phyloP scores from a whole-genome alignment of 148 eudicot genomes.

The Suaeda aralocaspica region DNA sequence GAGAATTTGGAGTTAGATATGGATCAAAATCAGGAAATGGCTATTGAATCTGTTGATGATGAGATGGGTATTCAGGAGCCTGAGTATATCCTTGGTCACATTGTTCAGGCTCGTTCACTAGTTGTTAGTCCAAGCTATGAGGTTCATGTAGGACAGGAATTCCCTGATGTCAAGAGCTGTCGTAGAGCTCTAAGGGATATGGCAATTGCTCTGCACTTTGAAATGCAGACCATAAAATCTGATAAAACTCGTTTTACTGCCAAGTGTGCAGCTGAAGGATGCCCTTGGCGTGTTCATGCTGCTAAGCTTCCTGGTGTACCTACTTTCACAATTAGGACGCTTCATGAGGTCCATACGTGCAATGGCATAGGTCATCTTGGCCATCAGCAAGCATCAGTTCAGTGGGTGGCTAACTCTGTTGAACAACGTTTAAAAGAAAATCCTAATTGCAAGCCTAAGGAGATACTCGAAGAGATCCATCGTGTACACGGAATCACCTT shows the following conservation, averaged over 20 bases:
- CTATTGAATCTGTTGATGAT: slow-evolving; percentile 28
- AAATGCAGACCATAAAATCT: slow-evolving; percentile 54
- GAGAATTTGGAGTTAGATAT: slow-evolving; percentile 39
- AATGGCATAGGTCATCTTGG: slow-evolving; percentile 52
- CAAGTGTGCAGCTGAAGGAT: slow-evolving; percentile 49
- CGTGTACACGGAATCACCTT: slow-evolving; percentile 55
- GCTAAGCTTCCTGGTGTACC: slow-evolving; percentile 54
- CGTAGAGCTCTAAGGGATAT: slow-evolving; percentile 54
- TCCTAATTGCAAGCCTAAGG: slow-evolving; percentile 58
- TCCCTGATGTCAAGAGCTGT: slow-evolving; percentile 51
- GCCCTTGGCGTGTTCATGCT: slow-evolving; percentile 64
- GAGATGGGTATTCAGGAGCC: slow-evolving; percentile 31
- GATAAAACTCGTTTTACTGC: slow-evolving; percentile 63
- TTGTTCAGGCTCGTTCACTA: slow-evolving; percentile 44
- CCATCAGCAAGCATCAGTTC: slow-evolving; percentile 64
- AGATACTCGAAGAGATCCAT: slow-evolving; percentile 61
- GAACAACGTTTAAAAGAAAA: slow-evolving; percentile 50
- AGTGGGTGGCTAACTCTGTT: slow-evolving; percentile 56
- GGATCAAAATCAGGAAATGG: slow-evolving; percentile 39
- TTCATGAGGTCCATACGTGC: slow-evolving; percentile 44
- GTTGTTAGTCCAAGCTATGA: slow-evolving; percentile 36
- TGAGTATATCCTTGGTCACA: slow-evolving; percentile 25
- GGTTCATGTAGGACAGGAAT: slow-evolving; percentile 55
- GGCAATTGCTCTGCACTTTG: slow-evolving; percentile 60
- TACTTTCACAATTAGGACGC: slow-evolving; percentile 49